A percentile compares a stretch with the other conserved stretches of the same genome.
Evolutionary conservation across 2,329 filamentous ascomycete species (phyloP).

Genomic region (Stachybotrys chartarum): DNA sequence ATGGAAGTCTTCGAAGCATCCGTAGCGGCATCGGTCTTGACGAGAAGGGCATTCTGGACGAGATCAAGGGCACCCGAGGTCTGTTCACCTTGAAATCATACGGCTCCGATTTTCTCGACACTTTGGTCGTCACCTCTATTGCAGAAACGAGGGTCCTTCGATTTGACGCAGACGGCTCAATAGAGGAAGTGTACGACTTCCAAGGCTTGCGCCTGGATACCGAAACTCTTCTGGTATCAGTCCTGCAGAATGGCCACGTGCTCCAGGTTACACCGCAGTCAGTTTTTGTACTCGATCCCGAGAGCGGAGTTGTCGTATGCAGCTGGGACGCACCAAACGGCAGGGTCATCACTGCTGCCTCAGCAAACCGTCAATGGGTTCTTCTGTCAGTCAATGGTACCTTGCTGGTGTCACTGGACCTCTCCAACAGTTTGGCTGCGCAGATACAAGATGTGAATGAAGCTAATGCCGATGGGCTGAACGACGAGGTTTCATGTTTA

Average conservation of each 20-base stretch:
- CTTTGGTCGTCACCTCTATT: constrained; percentile 71
- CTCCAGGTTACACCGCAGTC: constrained; percentile 68
- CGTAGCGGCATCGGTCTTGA: constrained; percentile 90
- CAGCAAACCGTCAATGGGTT: constrained; percentile 62
- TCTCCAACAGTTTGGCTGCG: constrained; percentile 50
- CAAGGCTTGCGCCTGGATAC: constrained; percentile 61
- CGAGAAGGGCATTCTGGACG: constrained; percentile 73
- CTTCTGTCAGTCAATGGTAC: constrained; percentile 71
- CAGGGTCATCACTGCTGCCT: constrained; percentile 67
- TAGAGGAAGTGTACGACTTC: constrained; percentile 80
- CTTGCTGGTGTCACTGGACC: constrained; percentile 61
- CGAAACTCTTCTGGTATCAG: constrained; percentile 65
- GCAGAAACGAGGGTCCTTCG: constrained; percentile 77
- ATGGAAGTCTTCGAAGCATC: constrained; percentile 83
- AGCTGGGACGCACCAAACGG: constrained; percentile 48
- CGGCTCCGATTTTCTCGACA: constrained; percentile 50
- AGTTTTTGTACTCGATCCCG: constrained; percentile 55
- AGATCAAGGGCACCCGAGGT: constrained; percentile 66
- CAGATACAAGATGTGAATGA: constrained; percentile 54
- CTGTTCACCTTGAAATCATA: constrained; percentile 61
- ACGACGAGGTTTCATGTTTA: constrained; percentile 82
- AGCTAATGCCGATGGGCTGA: constrained; percentile 30
- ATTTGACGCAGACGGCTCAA: constrained; percentile 66
- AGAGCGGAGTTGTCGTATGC: constrained; percentile 44
- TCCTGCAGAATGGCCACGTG: constrained; percentile 54